A percentile compares a stretch with the other conserved stretches of the same genome.
phyloP scores from a whole-genome alignment of 805 yeast genomes.

The Candida maris region DNA sequence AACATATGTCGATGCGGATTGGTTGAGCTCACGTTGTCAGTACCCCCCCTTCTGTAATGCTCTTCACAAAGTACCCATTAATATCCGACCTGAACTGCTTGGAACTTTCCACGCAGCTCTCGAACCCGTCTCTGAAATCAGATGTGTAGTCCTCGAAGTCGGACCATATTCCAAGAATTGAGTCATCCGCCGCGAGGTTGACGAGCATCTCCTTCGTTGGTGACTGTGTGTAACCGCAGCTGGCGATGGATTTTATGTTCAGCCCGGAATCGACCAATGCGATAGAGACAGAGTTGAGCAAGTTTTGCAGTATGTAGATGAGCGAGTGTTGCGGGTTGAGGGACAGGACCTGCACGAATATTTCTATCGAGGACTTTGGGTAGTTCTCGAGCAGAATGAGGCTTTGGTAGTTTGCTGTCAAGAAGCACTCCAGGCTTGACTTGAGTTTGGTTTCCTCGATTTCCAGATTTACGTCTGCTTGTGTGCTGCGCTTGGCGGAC shows the following conservation, averaged over 20 bases:
- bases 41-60: slow-evolving; percentile 3
- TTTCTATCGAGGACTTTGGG: slow-evolving; percentile 86
- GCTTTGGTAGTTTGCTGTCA: slow-evolving; percentile 32
- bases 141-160: slow-evolving; percentile 33
- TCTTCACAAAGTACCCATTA: slow-evolving; percentile 39
- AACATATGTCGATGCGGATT: slow-evolving; percentile 11
- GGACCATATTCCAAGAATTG: slow-evolving; percentile 59
- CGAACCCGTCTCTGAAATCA: slow-evolving; percentile 29
- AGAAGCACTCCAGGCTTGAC: slow-evolving; percentile 38
- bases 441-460: slow-evolving; percentile 13
- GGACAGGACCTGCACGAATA: slow-evolving; percentile 67
- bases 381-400: slow-evolving; percentile 62
- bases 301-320: slow-evolving; percentile 37
- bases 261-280: slow-evolving; percentile 85
- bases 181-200: slow-evolving; percentile 49
- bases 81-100: slow-evolving; percentile 40
- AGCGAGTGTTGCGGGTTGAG: slow-evolving; percentile 32
- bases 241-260: slow-evolving; percentile 72
- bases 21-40: slow-evolving; percentile 4
- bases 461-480: slow-evolving; percentile 34
- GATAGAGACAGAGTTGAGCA: slow-evolving; percentile 60
- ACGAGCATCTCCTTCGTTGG: slow-evolving; percentile 18
- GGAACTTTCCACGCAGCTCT: slow-evolving; percentile 40
- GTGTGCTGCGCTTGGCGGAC: slow-evolving; percentile 38
- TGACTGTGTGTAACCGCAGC: slow-evolving; percentile 43